Conservation (phyloP, 2,329 filamentous ascomycete genomes). For the Scleromitrula shiraiana region DNA sequence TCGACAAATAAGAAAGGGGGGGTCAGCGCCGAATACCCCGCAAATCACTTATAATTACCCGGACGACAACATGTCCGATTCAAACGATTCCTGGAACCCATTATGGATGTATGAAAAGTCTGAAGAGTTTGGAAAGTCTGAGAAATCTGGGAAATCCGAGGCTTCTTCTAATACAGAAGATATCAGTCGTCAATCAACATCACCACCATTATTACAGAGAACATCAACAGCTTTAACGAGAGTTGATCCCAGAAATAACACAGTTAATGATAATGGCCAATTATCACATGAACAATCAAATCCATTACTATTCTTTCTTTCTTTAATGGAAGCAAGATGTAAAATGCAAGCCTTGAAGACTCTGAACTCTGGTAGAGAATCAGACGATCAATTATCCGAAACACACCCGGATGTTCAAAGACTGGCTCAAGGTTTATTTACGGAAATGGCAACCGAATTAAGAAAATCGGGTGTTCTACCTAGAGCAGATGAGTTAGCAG, state of each 20-base stretch:
- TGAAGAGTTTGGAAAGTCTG: no score
- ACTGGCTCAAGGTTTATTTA: conserved; percentile 20
- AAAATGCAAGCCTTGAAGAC: conserved; percentile 21
- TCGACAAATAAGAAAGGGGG: no score
- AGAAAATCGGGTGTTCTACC: conserved; percentile 23
- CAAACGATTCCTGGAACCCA: no score
- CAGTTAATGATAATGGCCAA: conserved; percentile 11
- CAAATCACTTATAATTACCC: no score
- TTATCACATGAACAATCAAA: conserved; percentile 14
- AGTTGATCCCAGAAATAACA: not conserved
- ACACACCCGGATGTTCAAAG: conserved; percentile 21
- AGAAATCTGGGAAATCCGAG: not conserved
- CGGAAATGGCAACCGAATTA: conserved; percentile 19
- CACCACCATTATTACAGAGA: no score
- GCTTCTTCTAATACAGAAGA: conserved; percentile 5
- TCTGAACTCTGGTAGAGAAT: conserved; percentile 20
- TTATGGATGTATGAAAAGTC: no score
- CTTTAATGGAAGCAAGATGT: conserved; percentile 27
- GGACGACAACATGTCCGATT: no score
- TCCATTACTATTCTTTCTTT: conserved; percentile 23
- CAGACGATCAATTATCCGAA: conserved; percentile 19
- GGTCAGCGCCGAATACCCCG: no score
- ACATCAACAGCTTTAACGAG: conserved; percentile 9
- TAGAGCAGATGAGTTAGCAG: conserved; percentile 14
- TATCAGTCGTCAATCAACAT: no score